Percentiles rank a stretch among this genome's conserved stretches.
phyloP scores from a whole-genome alignment of 2,329 filamentous ascomycete genomes.

The Teratosphaeriaceae sp. region DNA sequence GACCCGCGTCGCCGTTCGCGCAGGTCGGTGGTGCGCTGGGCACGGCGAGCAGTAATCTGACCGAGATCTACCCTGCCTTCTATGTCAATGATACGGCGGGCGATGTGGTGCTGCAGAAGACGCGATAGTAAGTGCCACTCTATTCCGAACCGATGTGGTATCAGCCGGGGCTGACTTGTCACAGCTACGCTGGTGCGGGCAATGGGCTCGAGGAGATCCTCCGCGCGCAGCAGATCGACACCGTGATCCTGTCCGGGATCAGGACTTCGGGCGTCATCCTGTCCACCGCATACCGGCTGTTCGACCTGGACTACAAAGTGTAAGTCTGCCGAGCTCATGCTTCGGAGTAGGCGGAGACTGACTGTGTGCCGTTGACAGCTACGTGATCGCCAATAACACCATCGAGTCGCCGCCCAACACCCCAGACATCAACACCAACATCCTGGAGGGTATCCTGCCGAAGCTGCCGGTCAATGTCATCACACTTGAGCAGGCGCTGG shows the following conservation, averaged over 20 bases:
- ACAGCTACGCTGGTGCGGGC: constrained; percentile 32
- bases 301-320: constrained; percentile 39
- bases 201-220: constrained; percentile 38
- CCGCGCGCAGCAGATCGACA: constrained; percentile 34
- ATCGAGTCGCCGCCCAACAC: constrained; percentile 23
- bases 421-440: constrained; percentile 21
- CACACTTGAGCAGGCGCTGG: constrained; percentile 27
- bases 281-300: constrained; percentile 37
- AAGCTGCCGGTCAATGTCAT: constrained; percentile 27
- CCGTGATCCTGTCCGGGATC: constrained; percentile 37
- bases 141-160: not conserved
- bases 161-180: not conserved
- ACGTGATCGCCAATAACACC: constrained; percentile 27
- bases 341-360: not conserved
- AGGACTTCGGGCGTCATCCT: constrained; percentile 38
- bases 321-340: constrained; percentile 28
- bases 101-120: constrained; percentile 37
- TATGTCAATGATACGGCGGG: constrained; percentile 22
- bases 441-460: constrained; percentile 25
- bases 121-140: constrained; percentile 30
- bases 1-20: constrained; percentile 30
- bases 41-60: constrained; percentile 23
- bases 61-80: constrained; percentile 31
- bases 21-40: constrained; percentile 25
- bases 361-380: constrained; percentile 10